Percentiles rank a stretch among this genome's conserved stretches.
phyloP scores from a whole-genome alignment of 176 grass and related monocot species.

The Carex littledalei region DNA sequence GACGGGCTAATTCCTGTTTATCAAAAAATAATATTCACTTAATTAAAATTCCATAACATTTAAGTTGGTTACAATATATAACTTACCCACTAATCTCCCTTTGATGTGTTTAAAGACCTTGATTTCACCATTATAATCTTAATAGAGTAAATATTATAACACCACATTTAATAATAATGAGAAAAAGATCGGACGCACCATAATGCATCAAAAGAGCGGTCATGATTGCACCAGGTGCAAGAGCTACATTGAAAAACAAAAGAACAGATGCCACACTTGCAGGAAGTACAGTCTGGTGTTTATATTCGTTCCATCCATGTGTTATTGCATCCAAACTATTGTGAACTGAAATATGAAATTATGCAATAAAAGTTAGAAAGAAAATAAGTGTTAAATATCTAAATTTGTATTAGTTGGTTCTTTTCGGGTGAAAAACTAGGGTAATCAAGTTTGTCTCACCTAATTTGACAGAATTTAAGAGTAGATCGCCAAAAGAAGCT shows the following conservation, averaged over 20 bases:
- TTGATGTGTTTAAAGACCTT: background rate
- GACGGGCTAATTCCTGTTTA: constrained; percentile 77
- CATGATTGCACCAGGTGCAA: constrained; percentile 95
- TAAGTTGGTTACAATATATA: background rate
- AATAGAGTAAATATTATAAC: background rate
- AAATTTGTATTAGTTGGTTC: background rate
- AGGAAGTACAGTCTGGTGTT: constrained; percentile 81
- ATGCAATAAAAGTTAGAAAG: constrained; percentile 28
- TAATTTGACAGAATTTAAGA: constrained; percentile 57
- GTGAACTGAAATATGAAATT: constrained; percentile 52
- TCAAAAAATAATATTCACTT: background rate
- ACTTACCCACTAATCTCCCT: background rate
- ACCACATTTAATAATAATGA: background rate
- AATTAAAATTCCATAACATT: background rate
- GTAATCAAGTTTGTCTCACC: constrained; percentile 36
- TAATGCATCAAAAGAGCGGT: constrained; percentile 87
- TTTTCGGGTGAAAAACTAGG: background rate
- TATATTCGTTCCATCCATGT: constrained; percentile 95
- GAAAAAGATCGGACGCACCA: constrained; percentile 42
- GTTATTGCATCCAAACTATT: constrained; percentile 61
- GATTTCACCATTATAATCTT: background rate
- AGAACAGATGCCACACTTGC: constrained; percentile 89
- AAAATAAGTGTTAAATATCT: constrained; percentile 12
- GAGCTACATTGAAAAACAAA: constrained; percentile 86
- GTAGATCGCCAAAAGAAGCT: constrained; percentile 43